Percentiles rank a stretch among this genome's conserved stretches.
Evolutionary conservation across 176 grass and related monocot genomes (phyloP).

Genomic region (Rhynchospora tenuis): DNA sequence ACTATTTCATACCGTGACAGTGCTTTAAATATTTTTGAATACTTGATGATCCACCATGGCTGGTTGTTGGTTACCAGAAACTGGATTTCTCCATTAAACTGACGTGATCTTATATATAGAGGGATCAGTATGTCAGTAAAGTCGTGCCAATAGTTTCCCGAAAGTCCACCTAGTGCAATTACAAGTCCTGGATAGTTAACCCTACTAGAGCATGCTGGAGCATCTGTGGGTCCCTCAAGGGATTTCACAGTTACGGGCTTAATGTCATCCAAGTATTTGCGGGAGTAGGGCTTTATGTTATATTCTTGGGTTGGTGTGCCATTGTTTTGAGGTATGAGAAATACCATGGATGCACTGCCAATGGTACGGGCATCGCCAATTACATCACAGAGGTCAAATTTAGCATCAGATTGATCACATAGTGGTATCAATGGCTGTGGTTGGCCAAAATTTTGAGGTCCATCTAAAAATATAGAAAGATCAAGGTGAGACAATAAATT

Average conservation of each 20-base stretch:
- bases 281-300: constrained; percentile 55
- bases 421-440: constrained; percentile 26
- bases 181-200: constrained; percentile 44
- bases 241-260: constrained; percentile 38
- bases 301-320: constrained; percentile 28
- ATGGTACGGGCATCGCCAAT: constrained; percentile 30
- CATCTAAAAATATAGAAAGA: constrained; percentile 14
- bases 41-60: constrained; percentile 44
- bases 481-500: background rate
- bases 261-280: constrained; percentile 46
- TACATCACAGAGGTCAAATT: constrained; percentile 55
- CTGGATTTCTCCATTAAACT: constrained; percentile 44
- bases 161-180: constrained; percentile 51
- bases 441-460: constrained; percentile 30
- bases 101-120: constrained; percentile 45
- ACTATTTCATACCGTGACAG: constrained; percentile 51
- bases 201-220: constrained; percentile 29
- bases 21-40: constrained; percentile 27
- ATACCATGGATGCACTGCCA: constrained; percentile 14
- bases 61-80: constrained; percentile 53
- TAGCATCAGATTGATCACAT: constrained; percentile 44
- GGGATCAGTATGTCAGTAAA: constrained; percentile 56
- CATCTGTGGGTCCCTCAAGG: background rate
- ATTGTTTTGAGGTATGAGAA: constrained; percentile 11
- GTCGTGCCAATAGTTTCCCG: constrained; percentile 72